Percentiles rank a stretch among this genome's conserved stretches.
Conservation (phyloP, 75 land plant genomes). For the Chamaecyparis obtusa region DNA sequence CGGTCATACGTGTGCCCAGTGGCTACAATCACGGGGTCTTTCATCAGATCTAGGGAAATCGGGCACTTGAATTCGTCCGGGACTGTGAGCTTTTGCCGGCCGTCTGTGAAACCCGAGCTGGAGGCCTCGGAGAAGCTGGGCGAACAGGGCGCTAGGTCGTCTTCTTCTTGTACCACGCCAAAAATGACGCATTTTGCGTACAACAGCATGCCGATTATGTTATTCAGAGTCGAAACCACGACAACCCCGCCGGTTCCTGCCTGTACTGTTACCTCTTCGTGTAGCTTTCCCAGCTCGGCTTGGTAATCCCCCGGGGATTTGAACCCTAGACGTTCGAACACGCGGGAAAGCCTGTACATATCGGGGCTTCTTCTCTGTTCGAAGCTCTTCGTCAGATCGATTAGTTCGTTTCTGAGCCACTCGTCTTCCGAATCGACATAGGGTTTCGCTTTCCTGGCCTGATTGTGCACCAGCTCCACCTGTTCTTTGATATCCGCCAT, state of each 20-base stretch:
- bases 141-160: slow-evolving; percentile 17
- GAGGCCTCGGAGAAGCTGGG: not conserved
- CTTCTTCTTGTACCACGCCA: slow-evolving; percentile 42
- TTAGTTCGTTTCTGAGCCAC: slow-evolving; percentile 22
- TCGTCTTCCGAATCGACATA: slow-evolving; percentile 45
- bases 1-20: slow-evolving; percentile 93
- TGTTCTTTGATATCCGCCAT: slow-evolving; percentile 44
- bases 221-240: slow-evolving; percentile 35
- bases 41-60: slow-evolving; percentile 82
- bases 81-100: not conserved
- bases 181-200: slow-evolving; percentile 71
- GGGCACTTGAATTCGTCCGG: slow-evolving; percentile 91
- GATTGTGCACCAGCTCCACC: slow-evolving; percentile 42
- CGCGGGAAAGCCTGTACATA: slow-evolving; percentile 21
- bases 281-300: slow-evolving; percentile 61
- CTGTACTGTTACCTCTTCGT: slow-evolving; percentile 49
- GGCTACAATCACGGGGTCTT: slow-evolving; percentile 79
- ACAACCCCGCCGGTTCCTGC: slow-evolving; percentile 48
- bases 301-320: slow-evolving; percentile 50
- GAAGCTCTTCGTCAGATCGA: slow-evolving; percentile 39
- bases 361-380: slow-evolving; percentile 49
- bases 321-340: slow-evolving; percentile 50
- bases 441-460: slow-evolving; percentile 31
- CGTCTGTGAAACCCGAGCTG: not conserved
- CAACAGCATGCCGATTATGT: slow-evolving; percentile 57